Conservation (phyloP, 306 rosid genomes). For the Pueraria montana region DNA sequence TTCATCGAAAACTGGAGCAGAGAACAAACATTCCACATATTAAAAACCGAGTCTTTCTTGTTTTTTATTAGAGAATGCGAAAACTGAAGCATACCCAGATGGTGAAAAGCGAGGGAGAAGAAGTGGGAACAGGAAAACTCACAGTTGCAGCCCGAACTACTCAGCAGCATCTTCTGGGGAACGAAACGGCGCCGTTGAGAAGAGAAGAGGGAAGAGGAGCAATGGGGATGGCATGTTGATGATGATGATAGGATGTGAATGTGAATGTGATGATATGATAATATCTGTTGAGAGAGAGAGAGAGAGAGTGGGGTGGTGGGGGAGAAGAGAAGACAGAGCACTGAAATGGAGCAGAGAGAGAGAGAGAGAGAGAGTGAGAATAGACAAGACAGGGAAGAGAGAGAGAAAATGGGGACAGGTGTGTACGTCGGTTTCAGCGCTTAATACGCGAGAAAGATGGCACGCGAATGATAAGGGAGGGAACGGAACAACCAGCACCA, state of each 20-base stretch:
- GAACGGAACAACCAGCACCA: no score
- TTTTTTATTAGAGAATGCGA: not conserved
- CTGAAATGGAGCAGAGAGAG: constrained; percentile 20
- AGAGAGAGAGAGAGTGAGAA: constrained; percentile 35
- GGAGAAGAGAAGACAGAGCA: constrained; percentile 41
- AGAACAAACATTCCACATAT: not conserved
- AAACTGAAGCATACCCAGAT: not conserved
- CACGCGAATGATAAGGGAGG: constrained; percentile 26
- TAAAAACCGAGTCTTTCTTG: not conserved
- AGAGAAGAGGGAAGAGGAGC: no score
- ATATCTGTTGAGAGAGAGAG: no score
- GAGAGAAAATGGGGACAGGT: not conserved
- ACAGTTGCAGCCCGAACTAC: not conserved
- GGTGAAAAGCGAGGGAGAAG: not conserved
- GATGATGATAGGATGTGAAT: not conserved
- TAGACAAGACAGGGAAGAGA: constrained; percentile 45
- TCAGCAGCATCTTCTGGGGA: constrained; percentile 39
- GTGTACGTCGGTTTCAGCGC: constrained; percentile 63
- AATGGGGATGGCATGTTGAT: not conserved
- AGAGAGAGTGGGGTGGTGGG: not conserved
- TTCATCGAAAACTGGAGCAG: not conserved
- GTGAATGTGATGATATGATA: no score
- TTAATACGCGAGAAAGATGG: constrained; percentile 39
- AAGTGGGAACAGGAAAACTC: not conserved
- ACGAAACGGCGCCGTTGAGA: not conserved